Conservation (phyloP, 2,329 filamentous ascomycete species). For the Neoarthrinium moseri region DNA sequence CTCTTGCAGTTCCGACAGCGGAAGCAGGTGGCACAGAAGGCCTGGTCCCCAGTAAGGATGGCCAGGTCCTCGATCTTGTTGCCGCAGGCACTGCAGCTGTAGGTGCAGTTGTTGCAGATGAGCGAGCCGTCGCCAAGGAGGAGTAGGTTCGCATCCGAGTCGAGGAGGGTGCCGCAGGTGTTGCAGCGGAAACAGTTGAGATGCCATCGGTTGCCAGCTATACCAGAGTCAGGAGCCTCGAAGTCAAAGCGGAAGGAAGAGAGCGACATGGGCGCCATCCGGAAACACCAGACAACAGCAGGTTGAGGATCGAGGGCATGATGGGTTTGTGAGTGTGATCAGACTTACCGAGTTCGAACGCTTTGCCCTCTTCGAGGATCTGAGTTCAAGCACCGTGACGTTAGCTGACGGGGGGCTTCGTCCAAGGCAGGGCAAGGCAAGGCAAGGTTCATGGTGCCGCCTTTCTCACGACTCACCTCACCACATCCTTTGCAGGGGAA, state of each 20-base stretch:
- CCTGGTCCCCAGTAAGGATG: slow-evolving; percentile 95
- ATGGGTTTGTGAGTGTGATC: background rate
- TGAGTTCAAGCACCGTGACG: slow-evolving; percentile 36
- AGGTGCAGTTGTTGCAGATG: slow-evolving; percentile 99
- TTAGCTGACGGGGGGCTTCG: slow-evolving; percentile 19
- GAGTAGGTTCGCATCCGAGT: slow-evolving; percentile 96
- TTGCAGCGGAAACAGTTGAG: slow-evolving; percentile 98
- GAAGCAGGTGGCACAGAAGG: slow-evolving; percentile 96
- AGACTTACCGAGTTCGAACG: slow-evolving; percentile 85
- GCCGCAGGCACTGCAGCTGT: slow-evolving; percentile 93
- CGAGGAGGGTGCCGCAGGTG: slow-evolving; percentile 90
- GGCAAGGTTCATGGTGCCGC: slow-evolving; percentile 12
- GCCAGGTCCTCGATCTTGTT: slow-evolving; percentile 99
- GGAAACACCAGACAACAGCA: too few relatives aligned
- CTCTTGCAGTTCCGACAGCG: slow-evolving; percentile 96
- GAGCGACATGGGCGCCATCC: background rate
- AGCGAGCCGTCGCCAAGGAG: slow-evolving; percentile 96
- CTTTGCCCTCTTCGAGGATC: slow-evolving; percentile 98
- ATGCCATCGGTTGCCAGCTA: slow-evolving; percentile 96
- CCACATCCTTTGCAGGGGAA: slow-evolving; percentile 93
- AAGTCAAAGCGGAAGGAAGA: too few relatives aligned
- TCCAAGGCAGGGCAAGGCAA: too few relatives aligned
- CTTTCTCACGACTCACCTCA: slow-evolving; percentile 61
- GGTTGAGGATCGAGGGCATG: slow-evolving; percentile 2
- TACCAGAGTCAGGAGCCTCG: slow-evolving; percentile 20